Conservation (phyloP, 2,329 filamentous ascomycete species). For the Aplosporella prunicola region DNA sequence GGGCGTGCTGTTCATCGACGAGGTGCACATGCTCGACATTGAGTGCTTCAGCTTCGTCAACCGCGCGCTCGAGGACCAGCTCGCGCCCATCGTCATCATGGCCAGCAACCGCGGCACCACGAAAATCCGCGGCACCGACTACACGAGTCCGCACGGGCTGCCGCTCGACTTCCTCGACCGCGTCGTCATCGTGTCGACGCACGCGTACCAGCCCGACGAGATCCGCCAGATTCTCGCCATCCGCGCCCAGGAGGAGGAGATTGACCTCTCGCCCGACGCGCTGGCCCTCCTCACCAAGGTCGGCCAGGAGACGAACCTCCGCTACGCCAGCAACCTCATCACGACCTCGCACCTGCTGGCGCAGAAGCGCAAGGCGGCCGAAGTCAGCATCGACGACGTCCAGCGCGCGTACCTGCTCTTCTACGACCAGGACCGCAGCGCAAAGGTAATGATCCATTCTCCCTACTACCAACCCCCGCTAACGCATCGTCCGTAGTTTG, state of each 20-base stretch:
- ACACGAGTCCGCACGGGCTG: constrained; percentile 84
- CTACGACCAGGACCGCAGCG: constrained; percentile 79
- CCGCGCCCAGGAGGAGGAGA: constrained; percentile 89
- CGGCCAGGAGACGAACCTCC: constrained; percentile 78
- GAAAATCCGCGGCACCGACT: constrained; percentile 85
- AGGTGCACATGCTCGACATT: constrained; percentile 99
- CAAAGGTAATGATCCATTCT: constrained; percentile 42
- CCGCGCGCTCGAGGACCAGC: constrained; percentile 85
- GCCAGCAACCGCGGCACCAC: constrained; percentile 91
- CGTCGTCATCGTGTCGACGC: constrained; percentile 91
- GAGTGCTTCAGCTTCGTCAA: constrained; percentile 99
- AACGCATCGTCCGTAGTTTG: constrained; percentile 46
- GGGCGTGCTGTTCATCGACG: constrained; percentile 94
- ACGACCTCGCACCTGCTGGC: constrained; percentile 83
- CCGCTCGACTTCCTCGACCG: constrained; percentile 94
- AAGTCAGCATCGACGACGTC: constrained; percentile 79
- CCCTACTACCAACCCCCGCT: constrained; percentile 11
- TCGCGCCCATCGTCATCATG: constrained; percentile 98
- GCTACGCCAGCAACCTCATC: constrained; percentile 97
- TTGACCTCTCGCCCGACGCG: constrained; percentile 82
- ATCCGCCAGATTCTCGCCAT: constrained; percentile 89
- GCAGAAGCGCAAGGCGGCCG: constrained; percentile 74
- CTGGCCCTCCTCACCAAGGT: constrained; percentile 92
- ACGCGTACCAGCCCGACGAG: constrained; percentile 71
- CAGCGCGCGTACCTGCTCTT: constrained; percentile 90